Conservation (phyloP, 176 grass and related monocot genomes). For the Elymus sibiricus region DNA sequence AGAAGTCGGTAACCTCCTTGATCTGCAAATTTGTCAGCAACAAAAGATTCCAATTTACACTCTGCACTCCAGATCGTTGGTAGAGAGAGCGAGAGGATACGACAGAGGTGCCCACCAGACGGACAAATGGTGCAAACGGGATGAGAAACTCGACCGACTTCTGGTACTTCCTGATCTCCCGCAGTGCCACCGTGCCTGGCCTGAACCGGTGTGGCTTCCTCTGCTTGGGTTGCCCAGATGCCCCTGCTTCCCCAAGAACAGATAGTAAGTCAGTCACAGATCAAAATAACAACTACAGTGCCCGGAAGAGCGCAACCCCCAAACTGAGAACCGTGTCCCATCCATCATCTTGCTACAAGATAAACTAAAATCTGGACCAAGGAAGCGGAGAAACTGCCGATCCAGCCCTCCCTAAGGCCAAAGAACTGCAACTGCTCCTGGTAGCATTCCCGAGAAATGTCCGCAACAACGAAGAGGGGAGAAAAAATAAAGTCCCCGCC, state of each 20-base stretch:
- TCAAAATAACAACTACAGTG: background rate
- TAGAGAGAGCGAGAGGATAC: background rate
- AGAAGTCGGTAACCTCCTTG: slow-evolving; percentile 45
- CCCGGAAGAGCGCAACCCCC: background rate
- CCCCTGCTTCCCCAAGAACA: slow-evolving; percentile 5
- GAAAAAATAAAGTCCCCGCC: background rate
- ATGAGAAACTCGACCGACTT: slow-evolving; percentile 47
- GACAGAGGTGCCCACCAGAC: slow-evolving; percentile 45
- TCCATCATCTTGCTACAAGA: too few relatives aligned
- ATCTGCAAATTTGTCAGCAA: slow-evolving; percentile 44
- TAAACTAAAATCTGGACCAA: background rate
- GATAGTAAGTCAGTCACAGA: slow-evolving; percentile 4
- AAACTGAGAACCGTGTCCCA: background rate
- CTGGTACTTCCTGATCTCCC: slow-evolving; percentile 71
- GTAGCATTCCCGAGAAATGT: too few relatives aligned
- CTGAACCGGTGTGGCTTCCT: slow-evolving; percentile 24
- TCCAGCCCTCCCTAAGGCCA: background rate
- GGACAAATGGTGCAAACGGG: slow-evolving; percentile 50
- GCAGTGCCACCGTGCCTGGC: slow-evolving; percentile 53
- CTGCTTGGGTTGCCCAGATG: background rate
- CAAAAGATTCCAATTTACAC: background rate
- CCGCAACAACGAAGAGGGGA: background rate
- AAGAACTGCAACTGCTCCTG: background rate
- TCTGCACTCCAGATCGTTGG: background rate
- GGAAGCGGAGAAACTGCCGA: background rate